Percentiles rank a stretch among this genome's conserved stretches.
phyloP scores from a whole-genome alignment of 1,284 basidiomycete species.

The Heliocybe sulcata region DNA sequence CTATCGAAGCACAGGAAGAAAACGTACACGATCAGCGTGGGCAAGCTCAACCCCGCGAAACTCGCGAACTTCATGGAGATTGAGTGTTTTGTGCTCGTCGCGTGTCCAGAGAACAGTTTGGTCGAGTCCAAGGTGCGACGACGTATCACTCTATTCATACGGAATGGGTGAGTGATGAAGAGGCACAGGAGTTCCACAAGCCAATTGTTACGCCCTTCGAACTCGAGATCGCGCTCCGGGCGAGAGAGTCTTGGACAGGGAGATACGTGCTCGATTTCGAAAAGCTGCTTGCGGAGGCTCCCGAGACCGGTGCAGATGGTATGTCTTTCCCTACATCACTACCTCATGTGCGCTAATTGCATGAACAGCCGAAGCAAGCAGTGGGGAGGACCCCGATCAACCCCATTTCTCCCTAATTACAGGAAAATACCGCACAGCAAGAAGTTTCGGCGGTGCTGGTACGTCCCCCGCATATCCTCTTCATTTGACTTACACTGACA shows the following conservation, averaged over 20 bases:
- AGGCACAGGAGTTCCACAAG: conserved; percentile 72
- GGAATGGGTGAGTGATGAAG: background rate
- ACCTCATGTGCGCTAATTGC: conserved; percentile 7
- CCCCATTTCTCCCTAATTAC: conserved; percentile 85
- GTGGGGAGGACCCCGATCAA: conserved; percentile 42
- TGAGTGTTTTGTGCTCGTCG: conserved; percentile 93
- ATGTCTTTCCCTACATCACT: background rate
- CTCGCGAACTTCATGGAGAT: conserved; percentile 96
- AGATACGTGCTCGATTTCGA: conserved; percentile 81
- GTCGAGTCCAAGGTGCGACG: conserved; percentile 70
- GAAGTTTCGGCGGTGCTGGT: conserved; percentile 47
- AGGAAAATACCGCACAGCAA: conserved; percentile 78
- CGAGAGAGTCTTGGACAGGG: conserved; percentile 69
- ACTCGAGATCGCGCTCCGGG: conserved; percentile 74
- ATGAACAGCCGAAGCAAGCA: conserved; percentile 7
- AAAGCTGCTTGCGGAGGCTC: conserved; percentile 42
- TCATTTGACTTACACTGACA: background rate
- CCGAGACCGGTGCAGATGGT: conserved; percentile 1
- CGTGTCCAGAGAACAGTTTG: conserved; percentile 91
- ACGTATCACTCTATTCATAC: background rate
- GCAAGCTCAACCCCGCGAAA: conserved; percentile 93
- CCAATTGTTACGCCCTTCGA: conserved; percentile 97
- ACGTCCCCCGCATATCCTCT: conserved; percentile 3
- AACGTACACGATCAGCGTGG: conserved; percentile 92
- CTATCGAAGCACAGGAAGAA: conserved; percentile 72